Evolutionary conservation across 768 basidiomycete genomes (phyloP), one percentile per base, ranked within the genome.

Genomic region (Agaricus blazei): DNA sequence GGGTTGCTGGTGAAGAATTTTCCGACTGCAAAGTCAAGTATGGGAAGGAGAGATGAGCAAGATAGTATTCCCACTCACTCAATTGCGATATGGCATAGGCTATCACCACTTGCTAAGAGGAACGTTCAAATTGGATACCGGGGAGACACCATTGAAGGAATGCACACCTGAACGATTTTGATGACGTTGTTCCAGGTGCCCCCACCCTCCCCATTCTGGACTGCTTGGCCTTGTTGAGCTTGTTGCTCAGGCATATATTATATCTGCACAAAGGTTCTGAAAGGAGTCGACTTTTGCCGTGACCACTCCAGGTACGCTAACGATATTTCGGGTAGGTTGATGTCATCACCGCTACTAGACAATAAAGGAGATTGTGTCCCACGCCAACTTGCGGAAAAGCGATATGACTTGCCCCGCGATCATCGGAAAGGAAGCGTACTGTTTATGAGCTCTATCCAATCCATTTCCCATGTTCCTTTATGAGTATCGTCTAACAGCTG

Each of bases 41-140:
- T 5, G 42, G 44, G 15, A 52, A 19, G 27, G 11, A 9, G 12
- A 24, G 50, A 28, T 8, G 3, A 29, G 11, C 14, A 3, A 37
- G 52, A 41, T 15, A 27, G 44, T 19, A 41, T 34, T 15, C 36
- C 50, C 28, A 64, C 81, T 42, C 57, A 86, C 87, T 80, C 43
- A 89, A 63, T 66, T 89, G 86, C 41, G 83, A 78, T 43, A 87
- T 63, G n/a, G 75, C 77, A 74, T 79, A 90, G 57, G 86, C 71
- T 50, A 90, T 59, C 42, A 90, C 69, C 23, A 83, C 67, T 89
- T 89, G 87, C 88, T 90, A 48, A 55, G 47, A 40, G 48, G 8
- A 29, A 5, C 12, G 8, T 4, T 9, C 37, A 14, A 40, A 15
- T 29, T 5, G n/a, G 3, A 28, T 49, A 29, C 29, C 46, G 8